Base-by-base conservation (phyloP, 2,329 filamentous ascomycete species). In the Colletotrichum musicola region DNA sequence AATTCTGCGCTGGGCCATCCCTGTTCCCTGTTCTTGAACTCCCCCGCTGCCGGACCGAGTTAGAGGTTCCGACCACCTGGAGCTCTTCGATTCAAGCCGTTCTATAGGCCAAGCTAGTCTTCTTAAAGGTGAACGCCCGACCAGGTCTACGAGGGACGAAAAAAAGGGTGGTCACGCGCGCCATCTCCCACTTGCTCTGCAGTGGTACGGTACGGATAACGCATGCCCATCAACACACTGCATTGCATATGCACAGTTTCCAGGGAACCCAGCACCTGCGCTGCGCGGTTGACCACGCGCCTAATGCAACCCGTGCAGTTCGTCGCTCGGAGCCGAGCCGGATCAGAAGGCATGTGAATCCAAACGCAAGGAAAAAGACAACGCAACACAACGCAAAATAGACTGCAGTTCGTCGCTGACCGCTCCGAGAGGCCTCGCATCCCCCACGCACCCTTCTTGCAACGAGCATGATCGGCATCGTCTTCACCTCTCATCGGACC, bases 321-420 rank as follows among this genome's bases (percentile, higher is more conserved):
- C 50, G 50, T 44, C 53, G 46, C 30, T 61, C 65, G 62, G 65
- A 56, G 65, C 65, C 55, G 55, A 60, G 42, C 40, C 62, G 65
- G 65, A 56, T 44, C 42, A 51, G 65, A 49, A 35, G 46, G 22
- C 49, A 27, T 30, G 27, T 30, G 27, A 30, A 30, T 6, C 6
- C 27, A 30, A 30, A 30, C 3, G 27, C 27, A 30, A 3, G 27
- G n/a, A 30, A 10, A 30, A 7, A 30, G 27, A 10, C 27, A 30
- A 9, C 27, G 27, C 27, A 30, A 30, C 27, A 30, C 27, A 30
- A 7, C 27, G 27, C 9, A 30, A 30, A 30, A 30, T 10, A 30
- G 27, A 30, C 7, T 10, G 27, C 7, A 9, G 6, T 30, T 10
- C 27, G 27, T 30, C 12, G 30, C 49, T 27, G 20, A 27, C 49